Evolutionary conservation across 306 rosid species (phyloP).

Genomic region (Cucumis melo): DNA sequence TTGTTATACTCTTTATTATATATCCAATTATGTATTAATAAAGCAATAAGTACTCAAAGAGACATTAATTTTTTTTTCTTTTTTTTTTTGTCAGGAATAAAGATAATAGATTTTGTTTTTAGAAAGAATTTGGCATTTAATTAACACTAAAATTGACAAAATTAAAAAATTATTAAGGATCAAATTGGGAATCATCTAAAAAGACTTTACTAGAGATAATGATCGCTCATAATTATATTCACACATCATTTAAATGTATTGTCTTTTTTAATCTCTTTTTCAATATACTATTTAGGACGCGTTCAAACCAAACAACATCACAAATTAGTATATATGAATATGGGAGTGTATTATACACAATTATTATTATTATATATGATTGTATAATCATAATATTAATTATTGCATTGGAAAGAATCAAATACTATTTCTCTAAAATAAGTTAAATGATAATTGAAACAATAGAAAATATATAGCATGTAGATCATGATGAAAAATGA

Average conservation of each 20-base stretch:
- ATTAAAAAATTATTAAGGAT: neutral
- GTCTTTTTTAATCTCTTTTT: too few species aligned
- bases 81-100: too few species aligned
- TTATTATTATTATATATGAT: neutral
- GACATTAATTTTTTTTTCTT: too few species aligned
- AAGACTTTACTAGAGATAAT: too few species aligned
- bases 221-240: too few species aligned
- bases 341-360: neutral
- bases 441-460: neutral
- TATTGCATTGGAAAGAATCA: neutral
- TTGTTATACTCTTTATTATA: too few species aligned
- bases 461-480: neutral
- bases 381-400: neutral
- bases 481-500: neutral
- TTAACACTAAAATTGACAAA: neutral
- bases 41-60: too few species aligned
- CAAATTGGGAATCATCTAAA: neutral
- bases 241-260: too few species aligned
- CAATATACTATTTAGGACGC: too few species aligned
- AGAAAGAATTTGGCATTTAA: too few species aligned
- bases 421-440: neutral
- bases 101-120: too few species aligned
- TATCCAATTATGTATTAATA: too few species aligned
- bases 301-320: neutral
- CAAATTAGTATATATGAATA: neutral